Evolutionary conservation across 2,329 filamentous ascomycete genomes (phyloP).

Genomic region (Pseudogymnoascus sp.): DNA sequence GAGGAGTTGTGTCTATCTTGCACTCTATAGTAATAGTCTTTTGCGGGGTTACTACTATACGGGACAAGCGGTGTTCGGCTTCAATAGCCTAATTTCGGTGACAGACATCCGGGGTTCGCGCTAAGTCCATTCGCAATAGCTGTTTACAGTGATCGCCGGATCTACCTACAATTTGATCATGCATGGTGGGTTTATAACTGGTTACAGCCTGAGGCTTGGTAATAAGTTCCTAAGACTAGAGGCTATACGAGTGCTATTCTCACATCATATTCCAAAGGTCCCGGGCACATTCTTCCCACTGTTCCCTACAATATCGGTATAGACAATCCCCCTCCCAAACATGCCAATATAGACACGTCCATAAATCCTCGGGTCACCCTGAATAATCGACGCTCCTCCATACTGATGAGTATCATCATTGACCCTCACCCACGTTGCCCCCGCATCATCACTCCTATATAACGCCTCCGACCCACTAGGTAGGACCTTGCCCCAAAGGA

Average conservation of each 20-base stretch:
- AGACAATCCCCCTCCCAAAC: constrained; percentile 16
- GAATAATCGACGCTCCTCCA: constrained; percentile 12
- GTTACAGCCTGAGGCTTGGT: not conserved
- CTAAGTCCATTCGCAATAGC: not conserved
- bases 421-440: not conserved
- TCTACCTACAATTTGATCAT: not conserved
- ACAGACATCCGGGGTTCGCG: not conserved
- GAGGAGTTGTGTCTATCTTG: constrained; percentile 1
- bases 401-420: constrained; percentile 16
- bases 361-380: constrained; percentile 14
- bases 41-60: not conserved
- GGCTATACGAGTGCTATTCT: not conserved
- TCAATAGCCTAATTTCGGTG: not conserved
- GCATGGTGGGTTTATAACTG: not conserved
- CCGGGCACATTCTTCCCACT: constrained; percentile 5
- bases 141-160: not conserved
- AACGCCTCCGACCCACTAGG: not conserved
- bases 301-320: constrained; percentile 13
- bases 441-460: not conserved
- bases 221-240: not conserved
- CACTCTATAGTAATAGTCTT: not conserved
- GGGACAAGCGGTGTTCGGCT: not conserved
- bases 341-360: constrained; percentile 16
- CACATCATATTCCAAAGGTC: constrained; percentile 10
- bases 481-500: constrained; percentile 11